phyloP scores from a whole-genome alignment of 1,139 yeast species.

The Yamadazyma blattariae region DNA sequence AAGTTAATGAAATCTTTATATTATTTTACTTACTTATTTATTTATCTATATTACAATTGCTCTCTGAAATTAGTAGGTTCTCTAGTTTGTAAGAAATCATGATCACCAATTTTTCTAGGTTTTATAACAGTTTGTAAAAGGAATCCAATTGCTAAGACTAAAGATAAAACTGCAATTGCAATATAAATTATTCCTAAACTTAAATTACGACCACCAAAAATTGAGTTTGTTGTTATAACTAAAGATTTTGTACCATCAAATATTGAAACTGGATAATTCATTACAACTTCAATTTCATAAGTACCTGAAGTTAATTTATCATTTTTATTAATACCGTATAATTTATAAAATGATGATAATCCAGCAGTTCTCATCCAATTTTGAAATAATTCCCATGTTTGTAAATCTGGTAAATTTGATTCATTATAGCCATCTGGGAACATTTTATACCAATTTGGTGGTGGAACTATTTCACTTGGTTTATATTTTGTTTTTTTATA shows the following conservation, averaged over 20 bases:
- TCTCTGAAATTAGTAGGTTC: slow-evolving; percentile 22
- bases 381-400: slow-evolving; percentile 44
- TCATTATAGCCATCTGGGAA: slow-evolving; percentile 91
- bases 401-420: slow-evolving; percentile 72
- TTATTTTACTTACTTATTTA: too few relatives aligned
- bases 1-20: too few relatives aligned
- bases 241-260: slow-evolving; percentile 72
- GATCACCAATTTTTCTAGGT: slow-evolving; percentile 47
- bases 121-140: slow-evolving; percentile 46
- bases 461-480: slow-evolving; percentile 78
- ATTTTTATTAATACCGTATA: slow-evolving; percentile 57
- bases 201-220: slow-evolving; percentile 69
- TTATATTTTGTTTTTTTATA: slow-evolving; percentile 77
- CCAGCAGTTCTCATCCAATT: slow-evolving; percentile 90
- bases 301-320: slow-evolving; percentile 53
- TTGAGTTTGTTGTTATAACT: slow-evolving; percentile 63
- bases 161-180: slow-evolving; percentile 56
- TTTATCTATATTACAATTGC: slow-evolving; percentile 20
- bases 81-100: slow-evolving; percentile 33
- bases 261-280: slow-evolving; percentile 67
- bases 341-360: slow-evolving; percentile 63
- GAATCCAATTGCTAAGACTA: slow-evolving; percentile 46
- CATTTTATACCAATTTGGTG: slow-evolving; percentile 86
- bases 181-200: slow-evolving; percentile 66
- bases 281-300: slow-evolving; percentile 54